Base-by-base conservation (phyloP, 805 yeast species). In the Metschnikowia kunwiensis region DNA sequence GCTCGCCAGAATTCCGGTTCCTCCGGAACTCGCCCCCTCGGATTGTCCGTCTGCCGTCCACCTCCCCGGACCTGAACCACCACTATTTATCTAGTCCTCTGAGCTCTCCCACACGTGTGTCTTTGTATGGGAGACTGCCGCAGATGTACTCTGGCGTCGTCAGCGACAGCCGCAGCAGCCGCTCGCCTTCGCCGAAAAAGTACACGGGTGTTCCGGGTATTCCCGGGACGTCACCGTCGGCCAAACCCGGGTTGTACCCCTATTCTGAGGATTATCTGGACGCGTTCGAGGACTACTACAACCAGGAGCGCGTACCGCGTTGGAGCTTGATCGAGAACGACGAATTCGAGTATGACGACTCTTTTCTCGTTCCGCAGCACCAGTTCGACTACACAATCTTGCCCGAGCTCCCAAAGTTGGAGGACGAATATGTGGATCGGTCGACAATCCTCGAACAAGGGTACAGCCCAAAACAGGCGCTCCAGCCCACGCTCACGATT, bases 371-470 rank as follows among this genome's bases (percentile, higher is more conserved):
- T 4, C 60, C 61, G 3, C 50, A 40, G 1, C 6, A 39, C 53
- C 15, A 47, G 38, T 63, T 64, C 45, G 68, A 64, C 44, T 63
- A 60, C 36, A 57, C 65, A 2, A 53, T 50, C 7, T 43, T 64
- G 13, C 70, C 70, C 0, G 67, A 63, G 20, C 46, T 64, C 6
- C 70, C 60, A 8, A 38, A 28, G 20, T 45, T 17, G 24, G 7
- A 14, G 8, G 33, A 32, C 7, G 33, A 27, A 13, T 5, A 27
- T 3, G 14, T 28, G 8, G 29, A 34, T 13, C n/a, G n/a, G n/a
- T 17, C n/a, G 13, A 19, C 27, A 8, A 5, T 18, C 10, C 10
- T 27, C 14, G 13, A n/a, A 14, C n/a, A 13, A 7, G 9, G 9
- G 10, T 7, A 10, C 17, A 8, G 7, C 7, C 28, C 17, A 4